Evolutionary conservation across 768 basidiomycete species (phyloP), one percentile per base, ranked within the genome.

Genomic region (Suillus weaverae): DNA sequence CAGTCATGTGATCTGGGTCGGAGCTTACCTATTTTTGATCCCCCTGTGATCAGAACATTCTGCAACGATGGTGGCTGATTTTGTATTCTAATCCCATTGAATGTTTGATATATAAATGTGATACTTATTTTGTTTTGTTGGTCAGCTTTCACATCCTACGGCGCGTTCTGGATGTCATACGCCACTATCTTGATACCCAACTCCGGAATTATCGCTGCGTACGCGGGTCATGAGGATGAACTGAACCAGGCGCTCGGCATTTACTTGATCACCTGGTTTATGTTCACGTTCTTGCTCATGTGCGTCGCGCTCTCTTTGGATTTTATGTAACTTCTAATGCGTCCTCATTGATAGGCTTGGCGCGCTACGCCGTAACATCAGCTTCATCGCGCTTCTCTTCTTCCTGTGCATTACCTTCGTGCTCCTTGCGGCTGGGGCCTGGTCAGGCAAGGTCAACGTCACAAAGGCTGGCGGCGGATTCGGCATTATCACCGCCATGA

Each of bases 131-230:
- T 14, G 11, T 41, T 50, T 62, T 4, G 32, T 41, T 41, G 5
- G 20, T 33, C 67, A 89, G 92, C 92, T 0, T 95, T 94, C 82
- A 81, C 86, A 0, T 89, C 89, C 1, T 95, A 90, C 66, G 94
- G 94, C 30, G 90, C 88, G 3, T 95, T 95, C 82, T 95, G 93
- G 93, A 80, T 95, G 79, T 92, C 92, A 5, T 95, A 86, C 57
- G 91, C 86, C 5, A 80, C 85, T 0, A 87, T 95, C 69, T 76
- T 89, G 71, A 83, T 92, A 55, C 94, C 94, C 2, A 81, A 83
- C 33, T 84, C 83, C 5, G 92, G 92, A 16, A 82, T 94, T 54
- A 13, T 68, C 5, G 72, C 80, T 0, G 84, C 92, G 0, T 94
- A 88, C 70, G 57, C 69, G 0, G 60, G 66, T 0, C 67, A 64